These are phyloP conservation scores for Trichoderma erinaceum DNA, from an alignment of 495 filamentous ascomycete genomes.

Conservation along the genomic window DNA sequence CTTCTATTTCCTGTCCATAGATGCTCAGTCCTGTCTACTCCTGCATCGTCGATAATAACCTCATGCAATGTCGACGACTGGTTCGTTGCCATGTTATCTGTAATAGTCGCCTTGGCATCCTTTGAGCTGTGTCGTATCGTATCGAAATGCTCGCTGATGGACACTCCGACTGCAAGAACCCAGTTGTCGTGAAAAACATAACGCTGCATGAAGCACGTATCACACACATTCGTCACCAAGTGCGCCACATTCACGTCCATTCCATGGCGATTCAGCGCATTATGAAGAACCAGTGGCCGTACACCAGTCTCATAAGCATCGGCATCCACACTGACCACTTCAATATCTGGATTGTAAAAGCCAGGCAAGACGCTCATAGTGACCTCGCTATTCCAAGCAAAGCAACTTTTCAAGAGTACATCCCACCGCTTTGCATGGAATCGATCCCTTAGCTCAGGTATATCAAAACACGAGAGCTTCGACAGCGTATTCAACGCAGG, in stretches of 20 bases:
- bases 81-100: slow-evolving; percentile 15
- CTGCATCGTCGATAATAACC: slow-evolving; percentile 12
- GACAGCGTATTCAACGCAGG: slow-evolving; percentile 33
- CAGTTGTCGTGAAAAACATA: slow-evolving; percentile 51
- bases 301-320: slow-evolving; percentile 53
- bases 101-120: slow-evolving; percentile 14
- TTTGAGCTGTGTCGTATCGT: slow-evolving; percentile 21
- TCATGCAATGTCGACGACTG: slow-evolving; percentile 8
- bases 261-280: slow-evolving; percentile 51
- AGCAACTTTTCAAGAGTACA: slow-evolving; percentile 44
- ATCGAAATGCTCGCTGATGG: slow-evolving; percentile 46
- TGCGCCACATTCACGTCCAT: slow-evolving; percentile 33
- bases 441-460: neutral
- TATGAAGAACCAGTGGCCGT: slow-evolving; percentile 51
- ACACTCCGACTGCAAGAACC: slow-evolving; percentile 54
- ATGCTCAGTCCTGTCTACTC: slow-evolving; percentile 20
- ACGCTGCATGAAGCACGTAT: slow-evolving; percentile 50
- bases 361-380: slow-evolving; percentile 46
- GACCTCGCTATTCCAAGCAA: slow-evolving; percentile 44
- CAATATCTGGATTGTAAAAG: slow-evolving; percentile 33
- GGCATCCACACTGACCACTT: slow-evolving; percentile 45
- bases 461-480: slow-evolving; percentile 12
- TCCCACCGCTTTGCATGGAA: slow-evolving; percentile 23
- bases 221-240: slow-evolving; percentile 47
- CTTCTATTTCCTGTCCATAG: slow-evolving; percentile 29